Evolutionary conservation across 2,329 filamentous ascomycete genomes (phyloP), one percentile per base, ranked within the genome.

Genomic region (Aaosphaeria pasadenensis): DNA sequence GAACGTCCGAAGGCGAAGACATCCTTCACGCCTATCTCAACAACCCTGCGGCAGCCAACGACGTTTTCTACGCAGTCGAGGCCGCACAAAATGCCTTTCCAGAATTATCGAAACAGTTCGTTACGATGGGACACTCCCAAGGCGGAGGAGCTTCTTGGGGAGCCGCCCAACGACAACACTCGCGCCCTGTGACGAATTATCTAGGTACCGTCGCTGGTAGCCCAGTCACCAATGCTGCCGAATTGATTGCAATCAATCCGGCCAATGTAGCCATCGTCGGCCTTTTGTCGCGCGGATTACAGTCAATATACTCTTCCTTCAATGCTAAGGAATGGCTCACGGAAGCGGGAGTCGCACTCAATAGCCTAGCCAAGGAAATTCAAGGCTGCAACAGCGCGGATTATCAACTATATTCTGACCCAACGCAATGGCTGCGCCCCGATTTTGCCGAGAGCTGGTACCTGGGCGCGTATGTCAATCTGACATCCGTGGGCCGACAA

Each of bases 81-180:
- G 77, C 77, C 1, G 74, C 74, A 1, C 66, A 64, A 11, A 52
- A 52, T 9, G 73, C 74, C 0, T 80, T 77, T 48, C 61, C 71
- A 0, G 56, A 58, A 1, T 52, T 59, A 1, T 55, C 74, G 1
- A 62, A 56, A 1, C 54, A 70, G 0, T 81, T 77, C 46, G 72
- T 77, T 11, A 63, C 70, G 28, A 67, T 76, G 54, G 75, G 76
- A 6, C 74, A 78, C 49, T 75, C 70, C 7, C 74, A 80, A 58
- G 77, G 77, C 24, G 76, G 74, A 6, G 68, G 66, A 1, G 70
- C 66, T 1, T 71, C 72, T 0, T 80, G 77, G 77, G 60, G 59
- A 4, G 51, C 63, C 30, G 49, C 51, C 2, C 17, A 53, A 13
- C 52, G 48, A 5, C 38, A 42, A 31, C n/a, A 7, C 11, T 11